phyloP scores from a whole-genome alignment of 2,329 filamentous ascomycete species.

The Gyromitra esculenta region DNA sequence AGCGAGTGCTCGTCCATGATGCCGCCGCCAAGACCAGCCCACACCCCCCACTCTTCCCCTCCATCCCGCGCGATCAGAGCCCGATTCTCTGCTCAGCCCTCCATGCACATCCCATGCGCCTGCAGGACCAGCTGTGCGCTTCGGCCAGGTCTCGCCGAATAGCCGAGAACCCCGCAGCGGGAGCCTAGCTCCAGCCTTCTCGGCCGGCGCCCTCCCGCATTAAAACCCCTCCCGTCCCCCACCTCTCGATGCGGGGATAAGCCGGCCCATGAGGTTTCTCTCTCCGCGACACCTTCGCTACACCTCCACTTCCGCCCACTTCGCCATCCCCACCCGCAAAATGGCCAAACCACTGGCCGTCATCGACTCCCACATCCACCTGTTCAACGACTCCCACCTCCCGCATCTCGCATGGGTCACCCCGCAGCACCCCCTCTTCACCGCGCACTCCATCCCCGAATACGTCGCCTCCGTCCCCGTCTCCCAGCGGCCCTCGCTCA shows the following conservation, averaged over 20 bases:
- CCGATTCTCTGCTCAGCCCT: too few species aligned
- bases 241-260: neutral
- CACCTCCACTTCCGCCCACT: too few species aligned
- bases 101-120: too few species aligned
- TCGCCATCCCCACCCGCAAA: neutral
- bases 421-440: conserved; percentile 68
- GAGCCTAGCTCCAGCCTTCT: neutral
- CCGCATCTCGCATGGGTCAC: conserved; percentile 75
- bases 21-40: too few species aligned
- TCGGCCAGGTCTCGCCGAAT: conserved; percentile 7
- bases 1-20: too few species aligned
- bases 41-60: too few species aligned
- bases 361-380: conserved; percentile 91
- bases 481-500: conserved; percentile 62
- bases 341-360: conserved; percentile 64
- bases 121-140: too few species aligned
- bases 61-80: too few species aligned
- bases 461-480: conserved; percentile 66
- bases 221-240: neutral
- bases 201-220: neutral
- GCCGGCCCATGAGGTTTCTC: too few species aligned
- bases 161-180: conserved; percentile 11
- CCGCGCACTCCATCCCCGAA: conserved; percentile 72
- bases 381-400: conserved; percentile 77
- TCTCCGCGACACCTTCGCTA: neutral